Evolutionary conservation across 169 alveolate genomes (phyloP).

Genomic region (Haemoproteus tartakovskyi): DNA sequence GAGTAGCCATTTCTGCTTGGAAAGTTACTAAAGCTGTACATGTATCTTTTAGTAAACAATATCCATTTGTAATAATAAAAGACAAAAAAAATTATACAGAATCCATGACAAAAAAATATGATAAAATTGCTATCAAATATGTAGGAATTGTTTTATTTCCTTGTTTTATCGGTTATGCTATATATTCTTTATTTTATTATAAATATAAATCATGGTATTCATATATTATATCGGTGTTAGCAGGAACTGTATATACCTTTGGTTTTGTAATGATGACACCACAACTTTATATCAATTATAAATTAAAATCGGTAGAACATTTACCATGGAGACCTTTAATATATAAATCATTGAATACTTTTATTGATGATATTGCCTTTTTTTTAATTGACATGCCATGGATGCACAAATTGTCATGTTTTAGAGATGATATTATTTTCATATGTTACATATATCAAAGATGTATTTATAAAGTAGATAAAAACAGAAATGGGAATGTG

Average conservation of each 20-base stretch:
- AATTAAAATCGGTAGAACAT: constrained; percentile 97
- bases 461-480: constrained; percentile 87
- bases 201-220: constrained; percentile 95
- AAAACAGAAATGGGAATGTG: constrained; percentile 41
- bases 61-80: constrained; percentile 83
- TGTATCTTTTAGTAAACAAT: constrained; percentile 73
- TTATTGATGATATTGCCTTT: constrained; percentile 97
- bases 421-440: constrained; percentile 98
- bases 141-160: constrained; percentile 87
- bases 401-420: constrained; percentile 94
- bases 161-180: constrained; percentile 86
- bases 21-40: constrained; percentile 92
- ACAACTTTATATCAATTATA: constrained; percentile 97
- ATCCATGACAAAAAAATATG: constrained; percentile 89
- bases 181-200: constrained; percentile 87
- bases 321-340: constrained; percentile 97
- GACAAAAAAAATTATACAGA: constrained; percentile 81
- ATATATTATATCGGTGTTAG: constrained; percentile 89
- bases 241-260: constrained; percentile 90
- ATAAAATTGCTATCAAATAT: constrained; percentile 87
- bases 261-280: constrained; percentile 96
- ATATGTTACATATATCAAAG: constrained; percentile 94
- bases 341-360: constrained; percentile 94
- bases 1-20: constrained; percentile 90
- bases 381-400: constrained; percentile 97